Conservation (phyloP, 2,329 filamentous ascomycete species). For the Colletotrichum chlorophyti region DNA sequence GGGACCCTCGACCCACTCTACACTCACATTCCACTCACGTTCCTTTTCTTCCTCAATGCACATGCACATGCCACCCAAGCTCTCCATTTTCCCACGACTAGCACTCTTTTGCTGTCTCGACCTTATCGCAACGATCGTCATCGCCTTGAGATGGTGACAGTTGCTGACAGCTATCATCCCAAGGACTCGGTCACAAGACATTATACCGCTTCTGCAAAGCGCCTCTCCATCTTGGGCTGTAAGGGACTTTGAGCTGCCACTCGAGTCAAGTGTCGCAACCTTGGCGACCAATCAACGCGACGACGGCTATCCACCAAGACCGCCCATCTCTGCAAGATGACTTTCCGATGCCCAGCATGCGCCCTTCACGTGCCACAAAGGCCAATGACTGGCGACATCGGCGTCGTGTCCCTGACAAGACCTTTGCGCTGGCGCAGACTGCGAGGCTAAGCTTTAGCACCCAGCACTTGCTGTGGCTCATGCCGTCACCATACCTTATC, state of each 20-base stretch:
- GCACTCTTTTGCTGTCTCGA: constrained; percentile 3
- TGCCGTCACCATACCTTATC: background rate
- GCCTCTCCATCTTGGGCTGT: background rate
- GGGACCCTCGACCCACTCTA: no score
- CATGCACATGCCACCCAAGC: background rate
- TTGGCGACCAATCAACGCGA: background rate
- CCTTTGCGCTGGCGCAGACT: background rate
- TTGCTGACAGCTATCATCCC: background rate
- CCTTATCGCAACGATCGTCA: constrained; percentile 10
- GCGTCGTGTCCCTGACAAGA: constrained; percentile 23
- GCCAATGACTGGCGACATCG: constrained; percentile 1
- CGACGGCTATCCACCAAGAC: background rate
- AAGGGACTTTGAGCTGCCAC: no score
- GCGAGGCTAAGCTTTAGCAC: constrained; percentile 1
- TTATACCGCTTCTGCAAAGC: background rate
- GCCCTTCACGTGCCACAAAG: constrained; percentile 1
- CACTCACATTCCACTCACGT: constrained; percentile 9
- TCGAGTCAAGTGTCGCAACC: background rate
- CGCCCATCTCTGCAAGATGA: background rate
- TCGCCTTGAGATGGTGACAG: background rate
- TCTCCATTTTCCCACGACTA: background rate
- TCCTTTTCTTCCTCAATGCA: constrained; percentile 9
- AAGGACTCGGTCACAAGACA: background rate
- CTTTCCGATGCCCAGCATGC: constrained; percentile 11
- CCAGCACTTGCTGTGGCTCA: background rate